Conservation (phyloP, 192 early-diverging fungal species). For the Coemansia sp. region DNA sequence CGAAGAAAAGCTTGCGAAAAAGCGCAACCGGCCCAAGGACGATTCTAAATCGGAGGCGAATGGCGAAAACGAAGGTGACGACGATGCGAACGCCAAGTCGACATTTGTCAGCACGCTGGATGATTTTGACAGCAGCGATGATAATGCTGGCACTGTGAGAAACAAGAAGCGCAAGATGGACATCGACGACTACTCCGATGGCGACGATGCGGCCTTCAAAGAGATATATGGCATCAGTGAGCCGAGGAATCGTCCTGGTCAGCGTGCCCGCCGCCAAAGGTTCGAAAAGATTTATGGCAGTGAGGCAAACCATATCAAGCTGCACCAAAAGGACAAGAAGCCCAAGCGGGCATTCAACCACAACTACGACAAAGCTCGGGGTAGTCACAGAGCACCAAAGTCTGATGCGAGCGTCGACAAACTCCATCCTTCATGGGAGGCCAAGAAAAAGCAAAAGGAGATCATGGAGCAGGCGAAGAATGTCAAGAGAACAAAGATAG, state of each 20-base stretch:
- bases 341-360: not conserved
- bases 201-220: constrained; percentile 53
- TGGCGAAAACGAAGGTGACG: no score
- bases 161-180: constrained; percentile 22
- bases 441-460: constrained; percentile 50
- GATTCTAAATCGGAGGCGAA: not conserved
- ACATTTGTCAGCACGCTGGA: constrained; percentile 35
- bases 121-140: constrained; percentile 31
- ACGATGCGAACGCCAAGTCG: constrained; percentile 7
- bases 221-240: constrained; percentile 50
- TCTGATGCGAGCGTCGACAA: not conserved
- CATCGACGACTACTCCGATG: constrained; percentile 36
- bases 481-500: constrained; percentile 58
- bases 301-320: constrained; percentile 63
- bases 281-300: constrained; percentile 58
- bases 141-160: constrained; percentile 15
- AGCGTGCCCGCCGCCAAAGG: constrained; percentile 55
- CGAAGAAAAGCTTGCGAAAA: not conserved
- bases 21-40: not conserved
- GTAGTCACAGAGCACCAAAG: constrained; percentile 12
- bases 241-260: constrained; percentile 61
- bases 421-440: constrained; percentile 53
- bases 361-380: constrained; percentile 33
- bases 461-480: constrained; percentile 48
- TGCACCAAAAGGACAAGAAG: constrained; percentile 52